Base-by-base conservation (phyloP, 1,284 basidiomycete species). In the Cutaneotrichosporon mucoides region DNA sequence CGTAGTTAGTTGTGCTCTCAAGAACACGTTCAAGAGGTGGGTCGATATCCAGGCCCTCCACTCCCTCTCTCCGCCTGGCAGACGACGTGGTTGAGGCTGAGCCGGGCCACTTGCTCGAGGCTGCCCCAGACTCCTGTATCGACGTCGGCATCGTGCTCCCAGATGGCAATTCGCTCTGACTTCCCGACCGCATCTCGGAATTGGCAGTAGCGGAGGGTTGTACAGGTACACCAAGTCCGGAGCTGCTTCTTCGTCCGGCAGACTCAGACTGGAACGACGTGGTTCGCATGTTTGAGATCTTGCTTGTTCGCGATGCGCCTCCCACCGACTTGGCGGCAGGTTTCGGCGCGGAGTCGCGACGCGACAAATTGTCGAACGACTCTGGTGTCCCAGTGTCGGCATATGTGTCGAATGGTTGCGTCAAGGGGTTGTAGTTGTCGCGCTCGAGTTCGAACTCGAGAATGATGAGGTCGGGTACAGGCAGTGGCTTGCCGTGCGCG, bases 371-470 rank as follows among this genome's bases (percentile, higher is more conserved):
- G 15, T 44, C 43, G n/a, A 16, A n/a, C 43, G 43, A 44, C 6
- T 44, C 43, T n/a, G 43, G 45, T 24, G 33, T 24, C 24, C 38
- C 38, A 12, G 38, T 8, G 16, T 46, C 33, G 5, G 16, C 45
- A 13, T 12, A 46, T 16, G 5, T 10, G 45, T 46, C 45, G 10
- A 49, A 38, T 5, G 34, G 47, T 33, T 53, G 84, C 68, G 87
- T 87, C 9, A 92, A 78, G 0, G 90, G 90, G 66, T 92, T 92
- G 70, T 86, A 76, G 0, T 72, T 67, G 71, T 93, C 90, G 51
- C 80, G 76, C 69, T 92, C 88, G 24, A 91, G 81, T 75, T 93
- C 91, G 65, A 93, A 90, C 72, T 94, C 91, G 68, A 93, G 82
- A 38, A 90, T 82, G 66, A 90, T 83, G 53, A 83, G 70, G 56